Conservation (phyloP, 2,329 filamentous ascomycete genomes). For the Colletotrichum limetticola region DNA sequence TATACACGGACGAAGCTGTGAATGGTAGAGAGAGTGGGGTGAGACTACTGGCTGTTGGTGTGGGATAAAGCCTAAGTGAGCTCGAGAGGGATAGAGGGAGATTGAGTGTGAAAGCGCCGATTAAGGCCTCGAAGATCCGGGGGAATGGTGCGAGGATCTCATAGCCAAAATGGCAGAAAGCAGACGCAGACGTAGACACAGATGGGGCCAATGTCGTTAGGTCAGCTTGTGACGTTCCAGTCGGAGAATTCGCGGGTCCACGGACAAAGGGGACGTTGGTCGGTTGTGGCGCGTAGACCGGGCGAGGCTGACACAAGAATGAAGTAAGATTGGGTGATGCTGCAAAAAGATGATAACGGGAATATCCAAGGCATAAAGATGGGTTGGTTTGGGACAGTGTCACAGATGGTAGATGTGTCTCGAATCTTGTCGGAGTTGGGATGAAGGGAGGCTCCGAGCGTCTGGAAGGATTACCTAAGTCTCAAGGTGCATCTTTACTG, state of each 20-base stretch:
- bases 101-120: constrained; percentile 13
- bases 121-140: constrained; percentile 30
- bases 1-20: not conserved
- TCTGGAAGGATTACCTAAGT: constrained; percentile 26
- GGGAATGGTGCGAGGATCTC: constrained; percentile 25
- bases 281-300: constrained; percentile 1
- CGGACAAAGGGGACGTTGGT: not conserved
- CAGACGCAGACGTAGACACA: not conserved
- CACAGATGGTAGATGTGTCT: constrained; percentile 33
- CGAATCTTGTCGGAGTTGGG: constrained; percentile 30
- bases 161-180: constrained; percentile 26
- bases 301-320: constrained; percentile 30
- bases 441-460: constrained; percentile 33
- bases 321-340: constrained; percentile 17
- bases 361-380: constrained; percentile 29
- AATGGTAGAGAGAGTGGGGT: not conserved
- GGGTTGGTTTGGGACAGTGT: constrained; percentile 31
- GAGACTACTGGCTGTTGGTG: not conserved
- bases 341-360: constrained; percentile 5
- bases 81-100: constrained; percentile 8
- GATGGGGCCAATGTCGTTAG: not conserved
- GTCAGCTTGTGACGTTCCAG: constrained; percentile 13
- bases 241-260: constrained; percentile 28
- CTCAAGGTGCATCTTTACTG: not conserved
- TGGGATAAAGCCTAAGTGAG: not conserved